Evolutionary conservation across 1,139 yeast genomes (phyloP).

Genomic region (Taphrina populina): DNA sequence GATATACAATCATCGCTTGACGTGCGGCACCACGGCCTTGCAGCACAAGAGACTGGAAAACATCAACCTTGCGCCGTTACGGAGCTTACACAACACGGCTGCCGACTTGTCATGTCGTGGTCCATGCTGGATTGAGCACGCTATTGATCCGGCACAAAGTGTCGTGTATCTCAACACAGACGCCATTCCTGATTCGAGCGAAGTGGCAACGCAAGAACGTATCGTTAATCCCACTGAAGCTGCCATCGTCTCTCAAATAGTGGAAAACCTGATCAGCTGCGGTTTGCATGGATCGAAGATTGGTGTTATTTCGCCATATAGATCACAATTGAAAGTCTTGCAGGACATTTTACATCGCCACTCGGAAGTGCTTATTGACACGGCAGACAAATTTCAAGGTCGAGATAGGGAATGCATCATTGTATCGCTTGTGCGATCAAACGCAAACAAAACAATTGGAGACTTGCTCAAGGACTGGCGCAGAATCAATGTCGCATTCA

Average conservation of each 20-base stretch:
- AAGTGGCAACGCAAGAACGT: conserved; percentile 61
- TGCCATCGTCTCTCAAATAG: conserved; percentile 59
- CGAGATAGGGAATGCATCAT: conserved; percentile 89
- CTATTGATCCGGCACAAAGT: conserved; percentile 53
- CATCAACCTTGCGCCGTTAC: not conserved
- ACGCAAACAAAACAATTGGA: conserved; percentile 58
- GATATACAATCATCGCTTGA: conserved; percentile 70
- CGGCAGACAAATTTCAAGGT: conserved; percentile 96
- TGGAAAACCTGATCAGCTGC: conserved; percentile 56
- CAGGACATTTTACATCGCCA: conserved; percentile 48
- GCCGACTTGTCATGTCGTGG: not conserved
- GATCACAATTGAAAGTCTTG: conserved; percentile 63
- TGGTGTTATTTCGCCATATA: conserved; percentile 86
- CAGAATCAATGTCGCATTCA: conserved; percentile 88
- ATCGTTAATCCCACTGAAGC: conserved; percentile 74
- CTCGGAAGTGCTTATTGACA: conserved; percentile 66
- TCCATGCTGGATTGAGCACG: conserved; percentile 51
- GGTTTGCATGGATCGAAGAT: conserved; percentile 64
- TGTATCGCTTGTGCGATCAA: conserved; percentile 82
- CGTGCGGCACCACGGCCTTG: conserved; percentile 58
- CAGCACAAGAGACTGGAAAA: conserved; percentile 25
- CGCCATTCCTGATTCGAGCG: conserved; percentile 55
- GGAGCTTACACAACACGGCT: not conserved
- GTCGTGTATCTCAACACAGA: conserved; percentile 84
- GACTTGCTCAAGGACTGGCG: conserved; percentile 84